Evolutionary conservation across 2,329 filamentous ascomycete genomes (phyloP).

Genomic region (Diaporthe humulicola): DNA sequence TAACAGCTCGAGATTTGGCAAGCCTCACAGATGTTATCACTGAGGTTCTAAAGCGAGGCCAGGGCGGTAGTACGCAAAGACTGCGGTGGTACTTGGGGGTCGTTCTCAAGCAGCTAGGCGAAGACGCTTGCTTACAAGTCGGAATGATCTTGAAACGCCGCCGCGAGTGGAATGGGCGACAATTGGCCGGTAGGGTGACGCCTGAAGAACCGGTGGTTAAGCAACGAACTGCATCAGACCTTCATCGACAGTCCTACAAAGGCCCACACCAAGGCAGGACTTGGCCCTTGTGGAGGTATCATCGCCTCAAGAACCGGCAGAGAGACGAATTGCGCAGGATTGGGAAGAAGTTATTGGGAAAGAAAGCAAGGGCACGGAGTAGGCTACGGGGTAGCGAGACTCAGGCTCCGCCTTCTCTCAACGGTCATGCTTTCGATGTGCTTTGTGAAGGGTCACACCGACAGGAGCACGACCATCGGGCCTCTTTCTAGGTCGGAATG

Average conservation of each 20-base stretch:
- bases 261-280: constrained; percentile 14
- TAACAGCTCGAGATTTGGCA: constrained; percentile 43
- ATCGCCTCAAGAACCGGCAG: constrained; percentile 4
- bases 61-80: constrained; percentile 51
- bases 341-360: background rate
- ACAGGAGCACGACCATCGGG: background rate
- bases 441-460: background rate
- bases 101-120: constrained; percentile 46
- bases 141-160: constrained; percentile 45
- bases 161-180: constrained; percentile 40
- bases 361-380: background rate
- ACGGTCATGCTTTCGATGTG: background rate
- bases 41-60: constrained; percentile 50
- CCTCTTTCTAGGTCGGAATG: constrained; percentile 12
- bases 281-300: constrained; percentile 22
- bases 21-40: constrained; percentile 47
- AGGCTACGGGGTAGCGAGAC: background rate
- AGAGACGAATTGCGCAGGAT: constrained; percentile 5
- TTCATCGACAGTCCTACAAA: background rate
- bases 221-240: background rate
- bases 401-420: background rate
- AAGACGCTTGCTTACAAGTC: constrained; percentile 41
- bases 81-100: constrained; percentile 53
- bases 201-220: background rate
- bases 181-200: background rate